Base-by-base conservation (phyloP, 768 basidiomycete genomes). In the Podaxis carcinomalis region DNA sequence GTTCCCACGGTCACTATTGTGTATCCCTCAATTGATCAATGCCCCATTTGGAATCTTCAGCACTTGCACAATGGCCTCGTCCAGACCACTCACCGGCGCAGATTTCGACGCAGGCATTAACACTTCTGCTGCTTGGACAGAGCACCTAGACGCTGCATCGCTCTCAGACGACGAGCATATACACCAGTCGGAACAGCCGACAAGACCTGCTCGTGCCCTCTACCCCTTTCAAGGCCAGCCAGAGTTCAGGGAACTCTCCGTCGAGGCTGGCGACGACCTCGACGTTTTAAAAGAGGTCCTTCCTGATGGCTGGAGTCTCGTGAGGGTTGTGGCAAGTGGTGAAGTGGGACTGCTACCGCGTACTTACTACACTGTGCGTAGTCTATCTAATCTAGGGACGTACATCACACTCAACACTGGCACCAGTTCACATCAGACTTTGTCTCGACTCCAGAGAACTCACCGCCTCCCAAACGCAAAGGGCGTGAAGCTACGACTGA, bases 261-360 rank as follows among this genome's bases (percentile, higher is more conserved):
- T 91, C 16, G 77, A 78, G 58, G 89, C 88, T 0, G 90, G 91
- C 11, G 88, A 91, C 64, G 80, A 80, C 63, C 70, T 94, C 21
- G 83, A 86, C 51, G 75, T 92, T n/a, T 67, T 94, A 53, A 87
- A 83, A 63, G 88, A 90, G 62, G 80, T 90, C 56, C 77, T 86
- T 1, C 85, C 84, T 5, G 89, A 92, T 64, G 91, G 90, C 4
- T 92, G 91, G 91, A 92, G 91, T 73, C 76, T 93, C 37, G 87
- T 88, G 13, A 83, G 77, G 73, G 80, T 76, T 61, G 28, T 51
- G 19, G 72, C 66, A 10, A 75, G 70, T n/a, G 84, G 83, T 32
- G 84, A 87, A 67, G 72, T 89, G 58, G 91, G 91, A 0, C 72
- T 92, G 61, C 64, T 92, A 51, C 91, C 91, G 19, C 77, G 78